phyloP scores from a whole-genome alignment of 2,329 filamentous ascomycete species.

The Talaromyces verruculosus region DNA sequence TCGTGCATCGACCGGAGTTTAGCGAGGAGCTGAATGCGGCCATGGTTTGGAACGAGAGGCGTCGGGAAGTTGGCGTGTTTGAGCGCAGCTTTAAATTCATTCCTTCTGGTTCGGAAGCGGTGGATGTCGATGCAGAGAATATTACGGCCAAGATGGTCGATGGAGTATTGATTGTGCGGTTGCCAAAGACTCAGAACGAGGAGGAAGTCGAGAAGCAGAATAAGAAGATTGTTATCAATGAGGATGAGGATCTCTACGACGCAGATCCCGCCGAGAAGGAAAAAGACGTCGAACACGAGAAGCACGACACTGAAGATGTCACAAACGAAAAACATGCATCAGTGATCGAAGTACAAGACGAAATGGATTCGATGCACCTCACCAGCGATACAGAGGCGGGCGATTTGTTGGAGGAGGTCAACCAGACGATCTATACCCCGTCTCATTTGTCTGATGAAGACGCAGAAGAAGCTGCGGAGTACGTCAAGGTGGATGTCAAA shows the following conservation, averaged over 20 bases:
- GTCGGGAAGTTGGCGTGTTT: conserved; percentile 73
- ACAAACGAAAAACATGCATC: conserved; percentile 16
- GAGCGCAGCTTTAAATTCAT: conserved; percentile 66
- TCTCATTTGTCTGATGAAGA: conserved; percentile 21
- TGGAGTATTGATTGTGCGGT: conserved; percentile 71
- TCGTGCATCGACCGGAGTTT: conserved; percentile 69
- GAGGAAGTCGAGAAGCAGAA: conserved; percentile 24
- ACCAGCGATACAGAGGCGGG: conserved; percentile 30
- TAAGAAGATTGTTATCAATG: conserved; percentile 25
- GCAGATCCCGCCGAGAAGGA: conserved; percentile 2
- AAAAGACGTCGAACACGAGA: not conserved
- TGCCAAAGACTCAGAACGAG: conserved; percentile 67
- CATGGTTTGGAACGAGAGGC: conserved; percentile 66
- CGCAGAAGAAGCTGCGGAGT: conserved; percentile 39
- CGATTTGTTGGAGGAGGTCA: conserved; percentile 27
- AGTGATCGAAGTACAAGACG: conserved; percentile 20
- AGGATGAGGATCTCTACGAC: conserved; percentile 21
- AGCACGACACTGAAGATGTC: not conserved
- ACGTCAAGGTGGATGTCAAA: conserved; percentile 60
- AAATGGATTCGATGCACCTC: conserved; percentile 25
- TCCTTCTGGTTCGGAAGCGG: conserved; percentile 53
- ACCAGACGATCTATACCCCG: conserved; percentile 23
- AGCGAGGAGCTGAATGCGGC: conserved; percentile 67
- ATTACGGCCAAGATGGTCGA: conserved; percentile 78
- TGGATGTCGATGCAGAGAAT: conserved; percentile 61